Percentiles rank a stretch among this genome's conserved stretches.
phyloP scores from a whole-genome alignment of 2,329 filamentous ascomycete species.

The Dactylellina haptotyla region DNA sequence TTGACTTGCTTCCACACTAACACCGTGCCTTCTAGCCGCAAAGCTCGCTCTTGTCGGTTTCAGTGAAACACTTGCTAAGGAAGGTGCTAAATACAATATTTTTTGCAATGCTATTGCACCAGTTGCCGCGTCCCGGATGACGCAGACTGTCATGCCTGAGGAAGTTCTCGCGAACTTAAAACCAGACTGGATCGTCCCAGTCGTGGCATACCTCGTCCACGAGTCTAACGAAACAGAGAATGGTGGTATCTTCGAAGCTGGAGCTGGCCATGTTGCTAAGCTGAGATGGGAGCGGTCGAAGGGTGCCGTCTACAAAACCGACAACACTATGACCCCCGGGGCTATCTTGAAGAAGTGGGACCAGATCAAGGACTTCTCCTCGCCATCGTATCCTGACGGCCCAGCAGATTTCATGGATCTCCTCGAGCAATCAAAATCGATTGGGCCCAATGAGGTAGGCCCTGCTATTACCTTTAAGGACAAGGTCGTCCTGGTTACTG shows the following conservation, averaged over 20 bases:
- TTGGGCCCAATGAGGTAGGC: constrained; percentile 76
- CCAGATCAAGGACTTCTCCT: constrained; percentile 84
- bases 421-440: constrained; percentile 82
- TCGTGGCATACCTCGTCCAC: constrained; percentile 89
- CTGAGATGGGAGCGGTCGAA: constrained; percentile 92
- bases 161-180: constrained; percentile 85
- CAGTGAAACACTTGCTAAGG: constrained; percentile 96
- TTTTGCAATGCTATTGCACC: constrained; percentile 93
- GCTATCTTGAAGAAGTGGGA: constrained; percentile 91
- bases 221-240: constrained; percentile 83
- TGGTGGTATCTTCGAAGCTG: constrained; percentile 91
- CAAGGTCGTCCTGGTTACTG: constrained; percentile 86
- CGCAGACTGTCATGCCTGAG: constrained; percentile 92
- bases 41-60: constrained; percentile 96
- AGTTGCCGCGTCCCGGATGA: constrained; percentile 95
- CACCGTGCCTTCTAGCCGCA: constrained; percentile 69
- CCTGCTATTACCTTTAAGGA: constrained; percentile 82
- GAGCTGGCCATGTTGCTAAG: constrained; percentile 91
- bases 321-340: constrained; percentile 85
- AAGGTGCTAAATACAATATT: constrained; percentile 98
- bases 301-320: constrained; percentile 88
- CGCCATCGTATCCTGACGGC: constrained; percentile 82
- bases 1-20: neutral
- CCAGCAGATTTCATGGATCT: constrained; percentile 88
- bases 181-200: constrained; percentile 93